A percentile compares a stretch with the other conserved stretches of the same genome.
Evolutionary conservation across 192 early-diverging fungal species (phyloP).

Genomic region (Coemansia sp.): DNA sequence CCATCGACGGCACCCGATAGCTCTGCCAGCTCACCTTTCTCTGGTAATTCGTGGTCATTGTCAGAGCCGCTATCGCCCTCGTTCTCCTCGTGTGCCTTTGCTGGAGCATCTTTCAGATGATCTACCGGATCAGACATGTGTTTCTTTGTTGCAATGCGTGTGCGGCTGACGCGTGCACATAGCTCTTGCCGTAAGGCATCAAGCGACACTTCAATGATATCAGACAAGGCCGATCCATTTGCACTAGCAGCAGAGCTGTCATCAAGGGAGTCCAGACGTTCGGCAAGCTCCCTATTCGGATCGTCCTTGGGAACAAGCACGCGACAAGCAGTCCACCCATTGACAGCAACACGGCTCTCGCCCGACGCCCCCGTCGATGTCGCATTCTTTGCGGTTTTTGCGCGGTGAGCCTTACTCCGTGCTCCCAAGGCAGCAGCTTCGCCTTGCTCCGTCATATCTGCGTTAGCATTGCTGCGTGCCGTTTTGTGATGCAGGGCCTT

Average conservation of each 20-base stretch:
- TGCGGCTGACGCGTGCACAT: slow-evolving; percentile 11
- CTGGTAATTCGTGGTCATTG: background rate
- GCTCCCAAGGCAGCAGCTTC: background rate
- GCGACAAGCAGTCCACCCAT: slow-evolving; percentile 69
- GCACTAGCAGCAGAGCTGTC: background rate
- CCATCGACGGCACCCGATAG: slow-evolving; percentile 37
- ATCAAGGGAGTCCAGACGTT: slow-evolving; percentile 9
- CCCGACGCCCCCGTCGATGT: background rate
- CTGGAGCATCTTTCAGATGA: background rate
- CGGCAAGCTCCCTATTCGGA: slow-evolving; percentile 21
- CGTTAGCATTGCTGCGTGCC: background rate
- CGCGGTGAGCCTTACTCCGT: background rate
- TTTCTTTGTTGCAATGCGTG: slow-evolving; percentile 3
- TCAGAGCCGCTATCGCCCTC: slow-evolving; percentile 11
- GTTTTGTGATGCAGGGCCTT: slow-evolving; percentile 11
- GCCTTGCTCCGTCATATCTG: background rate
- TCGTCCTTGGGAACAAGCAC: slow-evolving; percentile 32
- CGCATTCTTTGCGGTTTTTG: background rate
- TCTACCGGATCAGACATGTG: background rate
- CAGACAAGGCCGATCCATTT: background rate
- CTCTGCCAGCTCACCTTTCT: slow-evolving; percentile 6
- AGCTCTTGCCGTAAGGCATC: slow-evolving; percentile 43
- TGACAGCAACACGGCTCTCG: slow-evolving; percentile 61
- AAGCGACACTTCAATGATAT: slow-evolving; percentile 24
- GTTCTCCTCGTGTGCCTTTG: background rate